Conservation (phyloP, 805 yeast species). For the Saccharomycopsis synnaedendra region DNA sequence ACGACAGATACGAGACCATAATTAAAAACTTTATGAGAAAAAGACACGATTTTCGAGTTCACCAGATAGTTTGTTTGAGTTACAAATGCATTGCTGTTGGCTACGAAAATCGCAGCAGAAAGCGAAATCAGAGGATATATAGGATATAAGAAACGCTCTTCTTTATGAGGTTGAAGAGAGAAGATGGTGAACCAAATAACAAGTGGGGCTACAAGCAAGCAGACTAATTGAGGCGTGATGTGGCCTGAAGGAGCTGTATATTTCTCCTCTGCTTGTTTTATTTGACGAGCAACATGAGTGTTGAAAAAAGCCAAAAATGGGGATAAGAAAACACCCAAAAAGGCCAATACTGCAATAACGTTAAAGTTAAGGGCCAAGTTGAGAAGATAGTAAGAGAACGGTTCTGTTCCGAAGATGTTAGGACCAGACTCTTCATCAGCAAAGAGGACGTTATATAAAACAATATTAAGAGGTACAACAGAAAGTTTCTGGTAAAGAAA, state of each 20-base stretch:
- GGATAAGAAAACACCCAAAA: slow-evolving; percentile 26
- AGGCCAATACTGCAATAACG: slow-evolving; percentile 32
- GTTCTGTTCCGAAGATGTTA: slow-evolving; percentile 81
- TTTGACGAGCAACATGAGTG: neutral
- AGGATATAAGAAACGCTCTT: slow-evolving; percentile 85
- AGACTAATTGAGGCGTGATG: neutral
- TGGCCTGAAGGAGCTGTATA: slow-evolving; percentile 2
- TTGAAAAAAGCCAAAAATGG: slow-evolving; percentile 21
- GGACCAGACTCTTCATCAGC: slow-evolving; percentile 69
- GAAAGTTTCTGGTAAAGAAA: slow-evolving; percentile 45
- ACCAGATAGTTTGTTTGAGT: neutral
- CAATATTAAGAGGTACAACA: slow-evolving; percentile 74
- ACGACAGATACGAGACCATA: slow-evolving; percentile 10
- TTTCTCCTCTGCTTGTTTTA: neutral
- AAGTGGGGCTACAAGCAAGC: slow-evolving; percentile 36
- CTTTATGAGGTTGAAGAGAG: slow-evolving; percentile 76
- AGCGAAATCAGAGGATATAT: slow-evolving; percentile 60
- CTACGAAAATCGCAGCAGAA: slow-evolving; percentile 36
- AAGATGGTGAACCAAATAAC: slow-evolving; percentile 60
- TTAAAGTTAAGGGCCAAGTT: slow-evolving; percentile 73
- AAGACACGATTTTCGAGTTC: neutral
- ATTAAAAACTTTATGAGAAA: neutral
- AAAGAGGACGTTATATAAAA: slow-evolving; percentile 65
- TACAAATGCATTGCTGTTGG: neutral
- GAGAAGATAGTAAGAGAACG: slow-evolving; percentile 54